Evolutionary conservation across 371 early-diverging fungal species (phyloP).

Genomic region (Conidiobolus incongruus): DNA sequence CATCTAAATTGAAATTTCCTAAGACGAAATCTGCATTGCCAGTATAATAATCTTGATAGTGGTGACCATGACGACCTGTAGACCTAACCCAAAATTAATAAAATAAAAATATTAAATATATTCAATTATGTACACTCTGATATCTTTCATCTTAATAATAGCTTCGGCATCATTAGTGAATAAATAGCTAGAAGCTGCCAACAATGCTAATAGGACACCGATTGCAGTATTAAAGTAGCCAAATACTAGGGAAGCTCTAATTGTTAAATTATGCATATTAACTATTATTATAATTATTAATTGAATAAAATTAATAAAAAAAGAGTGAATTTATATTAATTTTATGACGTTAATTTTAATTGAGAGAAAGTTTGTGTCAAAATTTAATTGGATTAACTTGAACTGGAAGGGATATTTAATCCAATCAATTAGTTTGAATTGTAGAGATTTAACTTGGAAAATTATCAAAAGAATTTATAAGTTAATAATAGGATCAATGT

Average conservation of each 20-base stretch:
- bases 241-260: not conserved
- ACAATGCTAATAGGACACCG: not conserved
- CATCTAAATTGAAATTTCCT: conserved; percentile 2
- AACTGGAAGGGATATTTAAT: too few relatives aligned
- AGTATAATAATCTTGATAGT: not conserved
- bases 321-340: too few relatives aligned
- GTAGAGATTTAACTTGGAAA: too few relatives aligned
- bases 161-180: not conserved
- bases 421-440: too few relatives aligned
- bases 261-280: not conserved
- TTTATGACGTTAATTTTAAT: too few relatives aligned
- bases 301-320: not conserved
- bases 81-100: not conserved
- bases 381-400: too few relatives aligned
- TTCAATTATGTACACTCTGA: not conserved
- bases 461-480: too few relatives aligned
- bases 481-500: too few relatives aligned
- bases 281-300: not conserved
- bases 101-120: not conserved
- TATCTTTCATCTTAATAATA: not conserved
- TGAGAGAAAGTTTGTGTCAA: too few relatives aligned
- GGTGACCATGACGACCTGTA: not conserved
- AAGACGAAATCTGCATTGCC: not conserved
- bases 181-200: not conserved
- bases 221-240: not conserved